Base-by-base conservation (phyloP, 352 stramenopile genomes). In the Pythium oligandrum region DNA sequence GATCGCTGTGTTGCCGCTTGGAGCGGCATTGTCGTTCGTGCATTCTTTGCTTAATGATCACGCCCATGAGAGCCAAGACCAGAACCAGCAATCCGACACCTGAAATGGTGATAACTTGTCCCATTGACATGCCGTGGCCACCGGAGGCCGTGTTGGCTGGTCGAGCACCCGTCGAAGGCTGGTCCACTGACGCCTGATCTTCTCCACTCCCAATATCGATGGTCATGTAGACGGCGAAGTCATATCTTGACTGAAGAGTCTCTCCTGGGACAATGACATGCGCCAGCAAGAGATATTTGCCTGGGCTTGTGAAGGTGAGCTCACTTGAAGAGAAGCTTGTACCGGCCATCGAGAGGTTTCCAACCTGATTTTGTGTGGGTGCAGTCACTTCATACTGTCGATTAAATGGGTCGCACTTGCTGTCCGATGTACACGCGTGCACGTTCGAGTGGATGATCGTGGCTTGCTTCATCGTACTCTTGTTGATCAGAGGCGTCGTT, bases 211-310 rank as follows among this genome's bases (percentile, higher is more conserved):
- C 17, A 9, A 68, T 38, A 8, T 58, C 40, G 4, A 71, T 36
- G 3, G 54, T 63, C 12, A 49, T 61, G 54, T 66, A 73, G 3
- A 57, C 61, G 7, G 64, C 52, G 48, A 76, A 77, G 44, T 79
- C 70, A 38, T 66, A 71, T 3, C 61, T 51, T 4, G 44, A 48
- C 35, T 70, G 45, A 17, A 52, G 36, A 12, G 34, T 51, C 3
- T 40, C n/a, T 4, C 51, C 57, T 0, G 63, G 51, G 0, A 79
- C 32, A 35, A 79, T 52, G 37, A 79, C 53, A 37, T 76, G 70
- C 4, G 70, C 70, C 1, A 72, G 56, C 33, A 79, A 40, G 7
- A 57, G 46, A 48, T 66, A 71, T 37, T 61, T 54, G 2, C 67
- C 64, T 3, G 67, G 32, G 3, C 50, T 51, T 8, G 37, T 12